These are phyloP conservation scores for Xylaria castorea DNA, from an alignment of 495 filamentous ascomycete genomes.

Conservation along the genomic window DNA sequence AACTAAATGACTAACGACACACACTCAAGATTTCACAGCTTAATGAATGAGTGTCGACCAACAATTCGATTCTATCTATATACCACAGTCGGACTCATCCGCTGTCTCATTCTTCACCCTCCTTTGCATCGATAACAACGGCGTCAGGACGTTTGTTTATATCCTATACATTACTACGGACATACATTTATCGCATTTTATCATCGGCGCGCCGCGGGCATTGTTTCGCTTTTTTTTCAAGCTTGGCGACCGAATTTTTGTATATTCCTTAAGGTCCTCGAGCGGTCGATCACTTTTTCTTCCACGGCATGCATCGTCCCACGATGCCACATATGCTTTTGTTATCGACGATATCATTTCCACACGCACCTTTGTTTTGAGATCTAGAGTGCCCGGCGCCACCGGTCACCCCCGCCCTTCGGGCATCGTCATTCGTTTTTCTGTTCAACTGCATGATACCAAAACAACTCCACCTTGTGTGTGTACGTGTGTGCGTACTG, in stretches of 20 bases:
- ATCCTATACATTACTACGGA: conserved; percentile 36
- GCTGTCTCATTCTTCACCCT: conserved; percentile 31
- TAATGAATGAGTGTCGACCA: too few species aligned
- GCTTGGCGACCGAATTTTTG: conserved; percentile 7
- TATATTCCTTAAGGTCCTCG: conserved; percentile 12
- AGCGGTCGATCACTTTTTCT: not conserved
- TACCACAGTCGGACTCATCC: conserved; percentile 23
- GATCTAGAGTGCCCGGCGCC: conserved; percentile 21
- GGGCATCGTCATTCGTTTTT: conserved; percentile 15
- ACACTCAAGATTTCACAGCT: not conserved
- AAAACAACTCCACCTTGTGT: not conserved
- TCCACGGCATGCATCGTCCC: not conserved
- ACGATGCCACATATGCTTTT: not conserved
- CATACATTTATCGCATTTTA: conserved; percentile 25
- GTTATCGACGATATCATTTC: not conserved
- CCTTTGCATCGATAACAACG: conserved; percentile 37
- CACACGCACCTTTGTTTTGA: not conserved
- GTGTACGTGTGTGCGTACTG: not conserved
- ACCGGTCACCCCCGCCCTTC: conserved; percentile 10
- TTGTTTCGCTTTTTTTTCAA: not conserved
- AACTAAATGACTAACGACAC: conserved; percentile 17
- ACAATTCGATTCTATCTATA: conserved; percentile 24
- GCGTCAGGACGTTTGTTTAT: conserved; percentile 38
- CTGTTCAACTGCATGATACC: conserved; percentile 19
- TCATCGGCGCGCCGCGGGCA: conserved; percentile 9